These are phyloP conservation scores for Aquilaria sinensis DNA, from an alignment of 345 rosid genomes.

Conservation along the genomic window DNA sequence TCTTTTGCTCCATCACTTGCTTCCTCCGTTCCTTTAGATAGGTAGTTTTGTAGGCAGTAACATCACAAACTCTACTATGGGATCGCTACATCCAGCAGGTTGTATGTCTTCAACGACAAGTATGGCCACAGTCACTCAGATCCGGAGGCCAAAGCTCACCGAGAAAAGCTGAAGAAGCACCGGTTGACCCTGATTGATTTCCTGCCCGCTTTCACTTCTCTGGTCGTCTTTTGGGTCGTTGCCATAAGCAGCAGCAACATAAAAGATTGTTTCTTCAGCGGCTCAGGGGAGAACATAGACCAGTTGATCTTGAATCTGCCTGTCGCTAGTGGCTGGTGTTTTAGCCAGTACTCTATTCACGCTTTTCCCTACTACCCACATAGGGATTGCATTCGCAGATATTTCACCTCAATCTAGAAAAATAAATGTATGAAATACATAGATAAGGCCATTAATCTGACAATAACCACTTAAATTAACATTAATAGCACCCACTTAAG, in stretches of 20 bases:
- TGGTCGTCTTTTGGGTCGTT: conserved; percentile 40
- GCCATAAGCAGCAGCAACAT: conserved; percentile 35
- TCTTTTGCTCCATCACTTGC: conserved; percentile 21
- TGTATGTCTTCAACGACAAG: conserved; percentile 25
- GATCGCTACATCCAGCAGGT: conserved; percentile 30
- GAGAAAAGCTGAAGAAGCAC: background rate
- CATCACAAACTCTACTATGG: conserved; percentile 36
- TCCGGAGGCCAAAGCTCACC: background rate
- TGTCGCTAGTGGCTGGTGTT: conserved; percentile 34
- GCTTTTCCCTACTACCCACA: conserved; percentile 44
- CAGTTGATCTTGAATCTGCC: conserved; percentile 23
- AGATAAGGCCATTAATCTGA: too few relatives aligned
- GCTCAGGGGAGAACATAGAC: conserved; percentile 15
- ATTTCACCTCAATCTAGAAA: background rate
- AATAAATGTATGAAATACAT: too few relatives aligned
- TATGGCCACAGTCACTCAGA: conserved; percentile 2
- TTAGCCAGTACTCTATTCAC: conserved; percentile 34
- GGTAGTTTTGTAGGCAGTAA: conserved; percentile 26
- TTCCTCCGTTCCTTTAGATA: conserved; percentile 53
- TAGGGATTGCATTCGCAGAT: conserved; percentile 41
- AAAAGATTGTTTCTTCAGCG: conserved; percentile 30
- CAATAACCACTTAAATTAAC: too few relatives aligned
- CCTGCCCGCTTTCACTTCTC: conserved; percentile 37
- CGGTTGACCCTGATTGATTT: conserved; percentile 28
- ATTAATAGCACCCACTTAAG: too few relatives aligned